Percentiles rank a stretch among this genome's conserved stretches.
phyloP scores from a whole-genome alignment of 208 protist species.

The Angomonas ambiguus region DNA sequence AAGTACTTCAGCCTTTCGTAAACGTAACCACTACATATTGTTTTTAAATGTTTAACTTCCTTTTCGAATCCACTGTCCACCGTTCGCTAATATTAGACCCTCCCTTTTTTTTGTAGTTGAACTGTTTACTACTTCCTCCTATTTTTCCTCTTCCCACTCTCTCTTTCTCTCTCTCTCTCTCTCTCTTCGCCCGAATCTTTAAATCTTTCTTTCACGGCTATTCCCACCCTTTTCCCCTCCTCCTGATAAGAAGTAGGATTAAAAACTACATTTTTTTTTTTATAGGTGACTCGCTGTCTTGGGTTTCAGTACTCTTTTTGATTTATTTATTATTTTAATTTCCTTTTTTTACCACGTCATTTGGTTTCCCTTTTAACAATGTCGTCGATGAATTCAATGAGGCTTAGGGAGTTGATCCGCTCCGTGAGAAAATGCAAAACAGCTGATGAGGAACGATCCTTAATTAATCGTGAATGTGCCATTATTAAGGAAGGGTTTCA shows the following conservation, averaged over 20 bases:
- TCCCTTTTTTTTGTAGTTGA: neutral
- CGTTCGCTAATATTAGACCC: no score
- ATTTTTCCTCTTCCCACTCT: neutral
- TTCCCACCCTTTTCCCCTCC: neutral
- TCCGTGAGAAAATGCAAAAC: slow-evolving; percentile 96
- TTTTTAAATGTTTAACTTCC: no score
- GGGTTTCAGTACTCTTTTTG: no score
- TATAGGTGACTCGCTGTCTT: no score
- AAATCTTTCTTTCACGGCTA: no score
- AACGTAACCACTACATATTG: no score
- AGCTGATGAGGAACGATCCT: slow-evolving; percentile 93
- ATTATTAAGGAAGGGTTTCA: slow-evolving; percentile 93
- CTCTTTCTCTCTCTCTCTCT: neutral
- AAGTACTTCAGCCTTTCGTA: slow-evolving; percentile 86
- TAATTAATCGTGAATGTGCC: slow-evolving; percentile 96
- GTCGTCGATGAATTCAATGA: slow-evolving; percentile 69
- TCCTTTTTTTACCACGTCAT: neutral
- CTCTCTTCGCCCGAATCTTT: no score
- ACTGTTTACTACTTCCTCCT: neutral
- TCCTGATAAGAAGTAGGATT: neutral
- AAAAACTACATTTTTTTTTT: no score
- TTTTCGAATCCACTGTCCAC: no score
- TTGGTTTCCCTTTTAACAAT: slow-evolving; percentile 23
- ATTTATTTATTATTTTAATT: neutral
- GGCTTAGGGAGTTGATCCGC: slow-evolving; percentile 96